Base-by-base conservation (phyloP, 345 rosid genomes). In the Cardamine chenopodiifolia region DNA sequence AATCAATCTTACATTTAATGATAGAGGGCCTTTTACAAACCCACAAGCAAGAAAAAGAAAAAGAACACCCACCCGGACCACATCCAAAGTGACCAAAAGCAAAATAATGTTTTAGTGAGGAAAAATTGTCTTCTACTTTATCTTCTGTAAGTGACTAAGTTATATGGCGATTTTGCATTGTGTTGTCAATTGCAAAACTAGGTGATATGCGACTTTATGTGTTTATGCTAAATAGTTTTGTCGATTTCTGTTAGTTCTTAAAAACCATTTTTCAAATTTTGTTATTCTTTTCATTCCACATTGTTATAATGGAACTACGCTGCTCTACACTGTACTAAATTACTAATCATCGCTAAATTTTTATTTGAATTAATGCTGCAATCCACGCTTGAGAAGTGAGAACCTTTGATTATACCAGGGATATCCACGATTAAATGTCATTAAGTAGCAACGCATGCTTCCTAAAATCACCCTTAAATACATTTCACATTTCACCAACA, bases 361-460 rank as follows among this genome's bases (percentile, higher is more conserved):
- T 42, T 42, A 14, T 42, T 52, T 52, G 1, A 66, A 20, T 26
- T 26, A 29, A 32, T 52, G 23, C 22, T 35, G 49, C 8, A 15
- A n/a, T 71, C 13, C 37, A 71, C 60, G 67, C 59, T 48, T 37
- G 44, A 34, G 10, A 45, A 22, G n/a, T 37, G 54, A 32, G 9
- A 44, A 22, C 23, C 13, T 14, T 70, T 47, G 58, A 71, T 48
- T 48, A 31, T 6, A 44, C 15, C 8, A 22, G 32, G 17, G n/a
- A 57, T 45, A 22, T 9, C 34, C 18, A 59, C 37, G 5, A 48
- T 48, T 0, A 60, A 60, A 12, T 45, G 20, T 60, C 54, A 62
- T 39, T 62, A 18, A 52, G 15, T 26, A 37, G 22, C 28, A 50
- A 61, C 39, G 53, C 75, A 62, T 39, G 76, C 70, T 72, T 62